These are phyloP conservation scores for Calonectria pseudoreteaudii DNA, from an alignment of 2,329 filamentous ascomycete genomes.

Conservation along the genomic window DNA sequence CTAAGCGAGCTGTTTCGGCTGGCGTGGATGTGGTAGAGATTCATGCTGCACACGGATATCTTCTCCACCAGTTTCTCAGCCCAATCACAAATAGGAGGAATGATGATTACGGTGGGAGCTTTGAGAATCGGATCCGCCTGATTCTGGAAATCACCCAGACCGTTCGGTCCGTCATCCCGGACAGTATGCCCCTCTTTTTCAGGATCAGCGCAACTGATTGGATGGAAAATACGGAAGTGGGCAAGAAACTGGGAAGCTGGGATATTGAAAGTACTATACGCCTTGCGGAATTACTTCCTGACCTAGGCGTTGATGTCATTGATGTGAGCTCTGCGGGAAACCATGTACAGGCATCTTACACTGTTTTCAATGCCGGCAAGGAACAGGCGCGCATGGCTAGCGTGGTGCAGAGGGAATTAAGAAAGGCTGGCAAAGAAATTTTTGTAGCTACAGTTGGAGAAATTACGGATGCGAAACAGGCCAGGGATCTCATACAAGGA, in stretches of 20 bases:
- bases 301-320: constrained; percentile 77
- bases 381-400: background rate
- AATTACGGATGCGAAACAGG: background rate
- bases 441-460: background rate
- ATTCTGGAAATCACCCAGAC: constrained; percentile 74
- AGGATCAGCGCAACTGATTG: constrained; percentile 80
- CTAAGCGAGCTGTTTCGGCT: constrained; percentile 68
- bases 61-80: constrained; percentile 77
- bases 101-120: constrained; percentile 74
- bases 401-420: background rate
- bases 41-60: constrained; percentile 85
- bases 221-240: constrained; percentile 40
- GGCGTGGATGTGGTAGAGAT: constrained; percentile 78
- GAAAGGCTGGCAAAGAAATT: background rate
- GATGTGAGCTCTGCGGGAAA: constrained; percentile 78
- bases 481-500: background rate
- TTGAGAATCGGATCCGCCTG: constrained; percentile 78
- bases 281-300: constrained; percentile 72
- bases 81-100: constrained; percentile 76
- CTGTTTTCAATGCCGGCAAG: background rate
- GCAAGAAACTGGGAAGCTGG: constrained; percentile 63
- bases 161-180: constrained; percentile 71
- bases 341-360: constrained; percentile 49
- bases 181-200: constrained; percentile 77
- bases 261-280: constrained; percentile 71